Percentiles rank a stretch among this genome's conserved stretches.
Conservation (phyloP, 139 green algal genomes). For the Picochlorum sp. region DNA sequence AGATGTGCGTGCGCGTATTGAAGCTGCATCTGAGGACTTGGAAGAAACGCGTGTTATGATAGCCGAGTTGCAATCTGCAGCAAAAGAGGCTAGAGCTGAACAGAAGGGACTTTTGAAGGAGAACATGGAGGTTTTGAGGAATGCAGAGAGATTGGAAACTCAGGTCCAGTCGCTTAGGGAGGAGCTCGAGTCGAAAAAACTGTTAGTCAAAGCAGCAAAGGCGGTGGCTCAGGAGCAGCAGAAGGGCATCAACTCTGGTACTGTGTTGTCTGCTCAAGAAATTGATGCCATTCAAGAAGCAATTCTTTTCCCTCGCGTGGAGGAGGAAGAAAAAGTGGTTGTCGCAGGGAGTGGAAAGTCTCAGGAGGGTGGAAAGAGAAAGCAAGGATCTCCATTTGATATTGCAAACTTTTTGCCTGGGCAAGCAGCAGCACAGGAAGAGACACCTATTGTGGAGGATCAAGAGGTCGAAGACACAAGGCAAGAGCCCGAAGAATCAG, state of each 20-base stretch:
- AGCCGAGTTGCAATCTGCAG: conserved; percentile 3
- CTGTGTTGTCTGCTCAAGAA: conserved; percentile 28
- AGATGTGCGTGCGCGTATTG: conserved; percentile 3
- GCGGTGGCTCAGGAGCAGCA: conserved; percentile 41
- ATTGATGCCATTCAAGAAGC: conserved; percentile 22
- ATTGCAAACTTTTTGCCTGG: not conserved
- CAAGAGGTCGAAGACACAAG: conserved; percentile 8
- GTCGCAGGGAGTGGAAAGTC: not conserved
- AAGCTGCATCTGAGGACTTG: conserved; percentile 24
- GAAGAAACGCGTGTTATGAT: conserved; percentile 10
- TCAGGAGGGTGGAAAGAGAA: conserved; percentile 3
- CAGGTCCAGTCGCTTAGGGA: conserved; percentile 20
- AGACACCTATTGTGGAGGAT: conserved; percentile 1
- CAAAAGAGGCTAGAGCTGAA: conserved; percentile 10
- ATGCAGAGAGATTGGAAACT: conserved; percentile 28
- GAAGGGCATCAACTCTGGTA: conserved; percentile 17
- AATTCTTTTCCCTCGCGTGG: conserved; percentile 7
- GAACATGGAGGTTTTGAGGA: conserved; percentile 21
- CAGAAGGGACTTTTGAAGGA: conserved; percentile 8
- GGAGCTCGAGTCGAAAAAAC: conserved; percentile 19
- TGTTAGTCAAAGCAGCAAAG: conserved; percentile 32
- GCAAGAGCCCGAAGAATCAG: conserved; percentile 1
- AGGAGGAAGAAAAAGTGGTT: conserved; percentile 6
- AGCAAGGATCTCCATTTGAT: not conserved
- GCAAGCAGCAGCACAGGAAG: not conserved